Base-by-base conservation (phyloP, 2,329 filamentous ascomycete species). In the Calonectria ilicicola region DNA sequence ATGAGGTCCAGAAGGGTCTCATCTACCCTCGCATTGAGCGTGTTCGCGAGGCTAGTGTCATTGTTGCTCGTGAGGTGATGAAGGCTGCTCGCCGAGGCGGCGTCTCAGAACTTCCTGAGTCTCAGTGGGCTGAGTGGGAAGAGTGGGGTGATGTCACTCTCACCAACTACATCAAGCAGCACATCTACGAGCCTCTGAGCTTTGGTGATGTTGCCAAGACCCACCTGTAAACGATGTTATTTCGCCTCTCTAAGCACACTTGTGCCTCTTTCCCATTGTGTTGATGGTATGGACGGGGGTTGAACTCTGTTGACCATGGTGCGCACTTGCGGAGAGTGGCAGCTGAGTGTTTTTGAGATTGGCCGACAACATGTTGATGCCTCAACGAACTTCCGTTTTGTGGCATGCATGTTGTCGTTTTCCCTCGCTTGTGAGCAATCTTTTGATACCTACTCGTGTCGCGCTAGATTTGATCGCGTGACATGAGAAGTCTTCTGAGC, bases 1-100 rank as follows among this genome's bases (percentile, higher is more conserved):
- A 97, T 74, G 97, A 99, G 87, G 87, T 95, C 80, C 91, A 93
- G 69, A 91, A 93, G 82, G 95, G 95, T 67, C 92, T 97, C 82
- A 93, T 98, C 81, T 98, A 99, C 87, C 97, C 95, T 15, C 91
- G 93, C 82, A 94, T 99, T 81, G 92, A 95, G 84, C 94, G 97
- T 75, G 98, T 99, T 76, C 92, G 97, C 53, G 95, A 98, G 38
- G 96, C 98, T 72, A 96, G 93, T 81, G 89, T 98, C 72, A 84
- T 94, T 60, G 96, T 98, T 35, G 95, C 96, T 38, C 92, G 95
- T 63, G 95, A 96, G 85, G 96, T 98, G 78, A 98, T 98, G 89
- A 96, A 97, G 83, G 93, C 95, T 26, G 96, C 96, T 7, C 94
- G 97, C 80, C 89, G 93, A 75, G 95, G 95, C 79, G 93, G 94